Evolutionary conservation across 805 yeast genomes (phyloP).

Genomic region (Ogataea methanolica): DNA sequence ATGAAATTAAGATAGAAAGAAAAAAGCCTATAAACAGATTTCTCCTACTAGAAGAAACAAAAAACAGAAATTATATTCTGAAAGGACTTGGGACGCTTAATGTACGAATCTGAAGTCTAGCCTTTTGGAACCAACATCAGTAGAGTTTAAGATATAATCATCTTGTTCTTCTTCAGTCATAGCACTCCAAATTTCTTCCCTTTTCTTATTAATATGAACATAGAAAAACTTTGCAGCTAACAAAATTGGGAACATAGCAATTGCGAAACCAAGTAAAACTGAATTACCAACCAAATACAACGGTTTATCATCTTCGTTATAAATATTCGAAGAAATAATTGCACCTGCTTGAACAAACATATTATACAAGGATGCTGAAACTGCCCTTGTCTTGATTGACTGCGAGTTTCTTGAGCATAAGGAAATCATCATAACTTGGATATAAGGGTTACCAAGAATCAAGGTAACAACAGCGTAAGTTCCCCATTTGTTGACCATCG

Average conservation of each 20-base stretch:
- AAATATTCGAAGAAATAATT: slow-evolving; percentile 52
- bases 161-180: slow-evolving; percentile 46
- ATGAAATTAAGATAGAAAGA: too few species aligned
- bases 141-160: slow-evolving; percentile 40
- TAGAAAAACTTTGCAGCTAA: slow-evolving; percentile 35
- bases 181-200: slow-evolving; percentile 46
- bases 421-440: slow-evolving; percentile 52
- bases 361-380: slow-evolving; percentile 61
- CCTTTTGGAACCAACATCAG: slow-evolving; percentile 53
- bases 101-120: slow-evolving; percentile 40
- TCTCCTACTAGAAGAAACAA: background rate
- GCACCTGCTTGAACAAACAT: slow-evolving; percentile 58
- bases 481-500: slow-evolving; percentile 25
- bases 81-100: slow-evolving; percentile 1
- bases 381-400: slow-evolving; percentile 59
- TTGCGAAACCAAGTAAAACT: slow-evolving; percentile 33
- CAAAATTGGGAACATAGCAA: slow-evolving; percentile 24
- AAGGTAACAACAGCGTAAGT: slow-evolving; percentile 23
- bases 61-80: background rate
- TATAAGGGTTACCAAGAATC: slow-evolving; percentile 39
- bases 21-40: background rate
- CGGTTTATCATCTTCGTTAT: slow-evolving; percentile 55
- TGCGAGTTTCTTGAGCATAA: slow-evolving; percentile 63
- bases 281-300: slow-evolving; percentile 54
- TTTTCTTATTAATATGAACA: slow-evolving; percentile 36